Evolutionary conservation across 805 yeast species (phyloP).

Genomic region (Candida dajiaensis): DNA sequence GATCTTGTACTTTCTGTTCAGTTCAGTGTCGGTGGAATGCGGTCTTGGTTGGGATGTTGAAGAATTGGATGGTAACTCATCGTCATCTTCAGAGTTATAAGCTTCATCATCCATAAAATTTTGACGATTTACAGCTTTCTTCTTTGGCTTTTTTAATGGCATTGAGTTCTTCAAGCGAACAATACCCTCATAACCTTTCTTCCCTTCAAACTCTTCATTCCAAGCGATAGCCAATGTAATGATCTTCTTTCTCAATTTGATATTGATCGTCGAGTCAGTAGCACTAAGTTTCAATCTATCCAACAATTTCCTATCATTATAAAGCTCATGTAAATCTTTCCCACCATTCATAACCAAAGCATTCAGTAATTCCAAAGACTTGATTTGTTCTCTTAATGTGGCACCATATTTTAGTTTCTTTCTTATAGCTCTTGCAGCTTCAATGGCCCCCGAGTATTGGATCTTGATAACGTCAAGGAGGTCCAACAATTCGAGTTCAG

Average conservation of each 20-base stretch:
- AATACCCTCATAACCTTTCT: conserved; percentile 43
- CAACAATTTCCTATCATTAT: conserved; percentile 61
- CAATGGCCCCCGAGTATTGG: conserved; percentile 41
- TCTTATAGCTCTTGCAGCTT: conserved; percentile 87
- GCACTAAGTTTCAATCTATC: conserved; percentile 55
- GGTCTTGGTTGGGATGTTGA: conserved; percentile 1
- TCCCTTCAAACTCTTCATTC: conserved; percentile 50
- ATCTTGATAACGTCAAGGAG: conserved; percentile 29
- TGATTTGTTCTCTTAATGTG: conserved; percentile 46
- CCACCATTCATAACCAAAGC: conserved; percentile 54
- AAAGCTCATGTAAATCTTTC: conserved; percentile 32
- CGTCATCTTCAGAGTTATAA: conserved; percentile 33
- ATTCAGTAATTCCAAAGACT: conserved; percentile 61
- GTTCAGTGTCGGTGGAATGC: conserved; percentile 16
- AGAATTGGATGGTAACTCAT: conserved; percentile 11
- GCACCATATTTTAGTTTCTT: conserved; percentile 87
- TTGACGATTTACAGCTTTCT: conserved; percentile 9
- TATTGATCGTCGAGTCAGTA: conserved; percentile 37
- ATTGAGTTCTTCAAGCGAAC: conserved; percentile 39
- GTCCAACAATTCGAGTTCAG: conserved; percentile 30
- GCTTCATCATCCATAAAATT: conserved; percentile 50
- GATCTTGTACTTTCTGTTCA: conserved; percentile 48
- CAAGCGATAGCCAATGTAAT: conserved; percentile 56
- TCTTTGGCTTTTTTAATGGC: conserved; percentile 30
- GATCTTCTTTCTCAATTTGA: conserved; percentile 41